Evolutionary conservation across 208 protist species (phyloP), one percentile per base, ranked within the genome.

Genomic region (Sergeia podlipaevii): DNA sequence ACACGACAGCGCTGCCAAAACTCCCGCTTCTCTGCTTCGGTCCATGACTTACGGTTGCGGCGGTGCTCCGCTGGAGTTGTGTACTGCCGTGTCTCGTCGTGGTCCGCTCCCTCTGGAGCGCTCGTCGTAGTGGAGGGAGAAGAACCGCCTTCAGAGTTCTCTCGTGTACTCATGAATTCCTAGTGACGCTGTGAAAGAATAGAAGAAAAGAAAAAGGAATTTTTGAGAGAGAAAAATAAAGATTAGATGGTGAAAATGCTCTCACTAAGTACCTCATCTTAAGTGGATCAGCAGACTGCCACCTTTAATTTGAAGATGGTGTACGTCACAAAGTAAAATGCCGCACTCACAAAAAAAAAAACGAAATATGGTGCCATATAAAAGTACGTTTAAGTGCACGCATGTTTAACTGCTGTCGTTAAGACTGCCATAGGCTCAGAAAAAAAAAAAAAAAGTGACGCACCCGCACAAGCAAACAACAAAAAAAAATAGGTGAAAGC

Each of bases 1-100:
- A 29, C 30, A 49, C 83, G 80, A 56, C 88, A 87, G 20, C 59
- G 45, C 38, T 60, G 57, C 85, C 85, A 93, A 43, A 77, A 89
- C 3, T 23, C 70, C 2, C 53, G 46, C 50, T 78, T 68, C 44
- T 88, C 72, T 24, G 84, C 80, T 15, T 58, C 67, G 2, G 74
- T 70, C 74, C 72, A 89, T 23, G 28, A 57, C 63, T 79, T 74
- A 52, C 78, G 72, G 15, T 84, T 67, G 7, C 65, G 75, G 17
- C 50, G 49, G 38, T 58, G 62, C 23, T 52, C 46, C 28, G 41
- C 24, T 46, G 45, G 36, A 3, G 30, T n/a, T 21, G n/a, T 21
- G 20, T 47, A 53, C 5, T 29, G 4, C 38, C 26, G 10, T 3
- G 15, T 8, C 5, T 29, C 38, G 28, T 18, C 8, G 13, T 3